Conservation (phyloP, 257 asterid species). For the Parsonsia alboflavescens region DNA sequence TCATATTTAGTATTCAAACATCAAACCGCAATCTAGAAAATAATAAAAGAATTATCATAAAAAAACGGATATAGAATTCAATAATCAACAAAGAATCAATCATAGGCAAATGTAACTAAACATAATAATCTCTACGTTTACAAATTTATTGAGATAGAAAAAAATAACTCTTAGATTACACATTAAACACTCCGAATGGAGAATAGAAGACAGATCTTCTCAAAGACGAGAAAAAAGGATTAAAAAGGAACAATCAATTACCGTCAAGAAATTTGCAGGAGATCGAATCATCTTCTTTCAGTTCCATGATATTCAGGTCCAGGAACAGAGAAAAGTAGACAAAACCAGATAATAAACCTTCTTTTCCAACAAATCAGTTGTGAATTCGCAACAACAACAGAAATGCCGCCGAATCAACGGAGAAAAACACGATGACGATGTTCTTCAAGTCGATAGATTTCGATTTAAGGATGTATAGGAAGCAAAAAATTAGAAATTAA, state of each 20-base stretch:
- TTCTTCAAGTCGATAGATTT: slow-evolving; percentile 1
- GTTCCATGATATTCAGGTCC: slow-evolving; percentile 41
- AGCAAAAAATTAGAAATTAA: slow-evolving; percentile 88
- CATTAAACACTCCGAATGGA: not conserved
- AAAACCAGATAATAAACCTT: not conserved
- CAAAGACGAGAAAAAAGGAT: not conserved
- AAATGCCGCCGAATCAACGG: not conserved
- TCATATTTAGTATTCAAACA: not conserved
- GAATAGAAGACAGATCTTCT: not conserved
- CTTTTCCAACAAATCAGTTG: not conserved
- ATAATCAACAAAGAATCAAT: not conserved
- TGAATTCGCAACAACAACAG: not conserved
- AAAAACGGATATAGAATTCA: not conserved
- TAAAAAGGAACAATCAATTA: slow-evolving; percentile 21
- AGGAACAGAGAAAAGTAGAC: slow-evolving; percentile 11
- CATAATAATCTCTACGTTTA: not conserved
- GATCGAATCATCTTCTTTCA: slow-evolving; percentile 36
- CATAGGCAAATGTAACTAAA: not conserved
- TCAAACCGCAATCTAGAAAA: not conserved
- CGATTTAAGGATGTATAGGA: slow-evolving; percentile 85
- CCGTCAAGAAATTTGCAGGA: slow-evolving; percentile 44
- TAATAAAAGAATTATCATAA: not conserved
- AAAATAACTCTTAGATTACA: not conserved
- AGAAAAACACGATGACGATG: not conserved
- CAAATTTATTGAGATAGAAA: not conserved